phyloP scores from a whole-genome alignment of 1,139 yeast species.

The Lodderomyces beijingensis region DNA sequence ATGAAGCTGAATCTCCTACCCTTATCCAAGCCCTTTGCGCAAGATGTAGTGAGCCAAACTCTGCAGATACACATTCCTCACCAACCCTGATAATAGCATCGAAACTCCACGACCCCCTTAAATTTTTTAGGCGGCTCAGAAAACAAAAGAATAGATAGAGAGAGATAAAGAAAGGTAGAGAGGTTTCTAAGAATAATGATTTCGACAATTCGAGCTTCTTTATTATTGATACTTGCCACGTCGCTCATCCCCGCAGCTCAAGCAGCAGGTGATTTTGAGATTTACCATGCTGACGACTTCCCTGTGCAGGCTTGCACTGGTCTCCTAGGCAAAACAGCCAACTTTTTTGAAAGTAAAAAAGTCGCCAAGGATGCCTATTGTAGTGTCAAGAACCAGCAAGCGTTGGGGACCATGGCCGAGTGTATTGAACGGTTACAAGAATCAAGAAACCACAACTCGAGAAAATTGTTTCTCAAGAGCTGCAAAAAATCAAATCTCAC shows the following conservation, averaged over 20 bases:
- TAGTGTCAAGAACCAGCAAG: slow-evolving; percentile 30
- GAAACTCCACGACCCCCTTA: too few relatives aligned
- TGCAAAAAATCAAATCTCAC: slow-evolving; percentile 27
- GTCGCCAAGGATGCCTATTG: slow-evolving; percentile 27
- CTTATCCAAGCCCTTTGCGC: too few relatives aligned
- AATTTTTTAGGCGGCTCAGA: too few relatives aligned
- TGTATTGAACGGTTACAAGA: slow-evolving; percentile 27
- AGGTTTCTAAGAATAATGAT: too few relatives aligned
- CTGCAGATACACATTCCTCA: too few relatives aligned
- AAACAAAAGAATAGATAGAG: too few relatives aligned
- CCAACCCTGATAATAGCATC: too few relatives aligned
- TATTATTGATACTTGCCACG: not conserved
- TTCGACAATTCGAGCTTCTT: too few relatives aligned
- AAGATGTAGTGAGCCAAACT: too few relatives aligned
- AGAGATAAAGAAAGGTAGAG: too few relatives aligned
- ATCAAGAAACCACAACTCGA: slow-evolving; percentile 16
- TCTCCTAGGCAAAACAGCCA: slow-evolving; percentile 22
- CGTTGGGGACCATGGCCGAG: slow-evolving; percentile 36
- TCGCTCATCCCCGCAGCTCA: not conserved
- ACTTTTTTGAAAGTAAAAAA: slow-evolving; percentile 18
- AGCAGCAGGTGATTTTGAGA: slow-evolving; percentile 11
- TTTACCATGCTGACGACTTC: slow-evolving; percentile 16
- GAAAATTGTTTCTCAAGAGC: slow-evolving; percentile 21
- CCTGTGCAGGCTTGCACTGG: slow-evolving; percentile 26
- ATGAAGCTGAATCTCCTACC: too few relatives aligned